Evolutionary conservation across 2,329 filamentous ascomycete species (phyloP), one percentile per base, ranked within the genome.

Genomic region (Scedosporium dehoogii): DNA sequence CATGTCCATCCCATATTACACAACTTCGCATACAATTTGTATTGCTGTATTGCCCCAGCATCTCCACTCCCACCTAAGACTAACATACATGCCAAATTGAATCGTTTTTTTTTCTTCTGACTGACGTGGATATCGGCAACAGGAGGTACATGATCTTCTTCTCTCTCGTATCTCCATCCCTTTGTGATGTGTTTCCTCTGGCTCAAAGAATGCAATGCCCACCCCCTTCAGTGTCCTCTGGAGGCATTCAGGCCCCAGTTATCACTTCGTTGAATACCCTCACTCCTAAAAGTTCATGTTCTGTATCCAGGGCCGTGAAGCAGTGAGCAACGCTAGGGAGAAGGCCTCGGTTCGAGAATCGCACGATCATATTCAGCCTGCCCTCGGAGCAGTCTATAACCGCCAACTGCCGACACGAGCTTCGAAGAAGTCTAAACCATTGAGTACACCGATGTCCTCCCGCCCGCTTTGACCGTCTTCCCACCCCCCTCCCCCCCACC

Each of bases 1-100:
- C 48, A 53, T 53, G 48, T 46, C 48, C 48, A 23, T 53, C 48
- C 48, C 48, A 53, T 53, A 53, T 53, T 53, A 53, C 48, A 53
- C 48, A 53, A n/a, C 48, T 23, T 53, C 21, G 48, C 48, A 16
- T 23, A 14, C 16, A 29, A 29, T 29, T 29, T 27, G n/a, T n/a
- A n/a, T n/a, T n/a, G n/a, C n/a, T 29, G 27, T 29, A 29, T 29
- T 23, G 48, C 48, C 48, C 48, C 48, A 23, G 10, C 48, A 53
- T 53, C 48, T 53, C 48, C 48, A 53, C 48, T 53, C 48, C 48
- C 18, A 53, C 48, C 48, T 18, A 46, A 14, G 14, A 18, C 42
- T 46, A 5, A 18, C 4, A 4, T 14, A 18, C 42, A 46, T 44
- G 42, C 6, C 25, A 27, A 27, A 44, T 16, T 46, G 14, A 46